Conservation (phyloP, 176 grass and related monocot genomes). For the Hsuehochloa calcarea region DNA sequence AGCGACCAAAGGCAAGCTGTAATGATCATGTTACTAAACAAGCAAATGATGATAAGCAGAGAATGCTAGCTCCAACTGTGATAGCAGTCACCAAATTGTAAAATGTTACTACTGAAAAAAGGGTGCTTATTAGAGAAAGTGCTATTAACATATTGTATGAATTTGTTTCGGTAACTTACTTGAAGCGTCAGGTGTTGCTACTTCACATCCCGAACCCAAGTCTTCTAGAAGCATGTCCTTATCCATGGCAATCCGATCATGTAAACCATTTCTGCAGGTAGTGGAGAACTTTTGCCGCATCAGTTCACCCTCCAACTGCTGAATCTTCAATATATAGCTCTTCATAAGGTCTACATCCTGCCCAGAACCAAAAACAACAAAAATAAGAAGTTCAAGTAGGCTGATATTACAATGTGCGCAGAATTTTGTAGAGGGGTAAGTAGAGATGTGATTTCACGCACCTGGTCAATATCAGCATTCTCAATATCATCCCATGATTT, state of each 20-base stretch:
- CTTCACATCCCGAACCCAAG: constrained; percentile 50
- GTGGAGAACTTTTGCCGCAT: constrained; percentile 58
- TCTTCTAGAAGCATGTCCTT: constrained; percentile 54
- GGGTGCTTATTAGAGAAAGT: not conserved
- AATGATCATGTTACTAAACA: not conserved
- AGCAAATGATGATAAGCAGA: not conserved
- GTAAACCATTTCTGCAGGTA: constrained; percentile 51
- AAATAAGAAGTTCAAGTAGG: not conserved
- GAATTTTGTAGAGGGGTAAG: not conserved
- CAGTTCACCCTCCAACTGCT: constrained; percentile 79
- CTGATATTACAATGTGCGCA: not conserved
- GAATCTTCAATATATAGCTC: constrained; percentile 81
- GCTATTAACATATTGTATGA: constrained; percentile 4
- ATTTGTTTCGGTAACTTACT: constrained; percentile 36
- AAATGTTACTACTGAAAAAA: not conserved
- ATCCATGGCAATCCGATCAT: constrained; percentile 52
- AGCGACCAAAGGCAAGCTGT: not conserved
- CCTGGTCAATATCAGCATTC: constrained; percentile 41
- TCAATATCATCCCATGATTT: constrained; percentile 84
- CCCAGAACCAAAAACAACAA: constrained; percentile 9
- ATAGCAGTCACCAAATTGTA: not conserved
- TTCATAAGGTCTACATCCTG: constrained; percentile 72
- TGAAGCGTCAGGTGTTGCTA: constrained; percentile 48
- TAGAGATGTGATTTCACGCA: constrained; percentile 21
- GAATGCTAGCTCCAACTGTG: not conserved